Conservation (phyloP, 441 rosid genomes). For the Populus hybrid region DNA sequence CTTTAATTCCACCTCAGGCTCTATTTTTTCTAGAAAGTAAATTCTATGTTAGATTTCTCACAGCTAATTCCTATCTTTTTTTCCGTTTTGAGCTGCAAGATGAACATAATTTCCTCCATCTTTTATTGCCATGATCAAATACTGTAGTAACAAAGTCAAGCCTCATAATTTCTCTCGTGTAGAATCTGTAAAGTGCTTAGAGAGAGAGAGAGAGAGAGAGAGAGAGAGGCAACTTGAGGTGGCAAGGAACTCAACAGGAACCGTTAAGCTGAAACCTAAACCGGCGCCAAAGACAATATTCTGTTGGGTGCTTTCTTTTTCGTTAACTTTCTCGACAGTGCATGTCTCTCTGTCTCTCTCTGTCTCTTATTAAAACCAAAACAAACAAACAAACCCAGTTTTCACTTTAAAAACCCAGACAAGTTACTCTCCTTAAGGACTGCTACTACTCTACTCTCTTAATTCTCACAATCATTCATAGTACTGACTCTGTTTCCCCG, state of each 20-base stretch:
- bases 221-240: background rate
- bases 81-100: too few species aligned
- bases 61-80: too few species aligned
- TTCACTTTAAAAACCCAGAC: constrained; percentile 25
- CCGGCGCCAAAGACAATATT: constrained; percentile 58
- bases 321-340: constrained; percentile 5
- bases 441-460: background rate
- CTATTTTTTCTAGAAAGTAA: background rate
- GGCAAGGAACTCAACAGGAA: constrained; percentile 25
- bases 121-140: too few species aligned
- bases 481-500: constrained; percentile 10
- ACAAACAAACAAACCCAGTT: constrained; percentile 22
- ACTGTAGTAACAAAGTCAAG: too few species aligned
- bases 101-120: too few species aligned
- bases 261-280: constrained; percentile 27
- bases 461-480: background rate
- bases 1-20: background rate
- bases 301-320: constrained; percentile 16
- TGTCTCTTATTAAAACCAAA: constrained; percentile 22
- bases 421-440: constrained; percentile 10
- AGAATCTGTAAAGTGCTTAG: background rate
- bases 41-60: too few species aligned
- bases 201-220: background rate
- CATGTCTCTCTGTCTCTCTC: background rate
- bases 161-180: background rate